These are phyloP conservation scores for Graphilbum ipis-grandicollis DNA, from an alignment of 2,329 filamentous ascomycete genomes.

Conservation along the genomic window DNA sequence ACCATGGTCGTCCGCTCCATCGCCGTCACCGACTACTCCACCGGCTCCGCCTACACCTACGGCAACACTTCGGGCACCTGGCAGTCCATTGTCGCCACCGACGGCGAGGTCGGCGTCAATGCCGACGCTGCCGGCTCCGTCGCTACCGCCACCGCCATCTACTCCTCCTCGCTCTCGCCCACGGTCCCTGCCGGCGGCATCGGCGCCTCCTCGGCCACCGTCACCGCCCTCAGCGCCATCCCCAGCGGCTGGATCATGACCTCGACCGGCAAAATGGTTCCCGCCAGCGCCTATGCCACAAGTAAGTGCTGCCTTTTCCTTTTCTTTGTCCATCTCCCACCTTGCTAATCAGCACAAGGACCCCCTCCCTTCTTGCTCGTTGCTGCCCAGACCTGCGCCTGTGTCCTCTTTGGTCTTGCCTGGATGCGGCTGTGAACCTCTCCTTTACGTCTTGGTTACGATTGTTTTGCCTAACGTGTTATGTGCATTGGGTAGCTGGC, in stretches of 20 bases:
- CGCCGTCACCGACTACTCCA: conserved; percentile 78
- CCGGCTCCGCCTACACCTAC: conserved; percentile 72
- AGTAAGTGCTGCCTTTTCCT: conserved; percentile 8
- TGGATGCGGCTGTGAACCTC: conserved; percentile 1
- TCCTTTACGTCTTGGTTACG: too few relatives aligned
- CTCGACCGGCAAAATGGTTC: conserved; percentile 61
- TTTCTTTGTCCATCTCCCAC: neutral
- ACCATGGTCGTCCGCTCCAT: conserved; percentile 68
- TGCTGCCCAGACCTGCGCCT: conserved; percentile 25
- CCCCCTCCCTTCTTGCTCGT: neutral
- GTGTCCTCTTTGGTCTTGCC: conserved; percentile 13
- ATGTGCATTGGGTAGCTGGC: too few relatives aligned
- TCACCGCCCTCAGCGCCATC: conserved; percentile 34
- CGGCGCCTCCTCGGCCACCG: conserved; percentile 33
- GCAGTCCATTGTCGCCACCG: conserved; percentile 67
- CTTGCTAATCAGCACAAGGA: neutral
- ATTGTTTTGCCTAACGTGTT: too few relatives aligned
- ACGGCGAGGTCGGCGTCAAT: conserved; percentile 57
- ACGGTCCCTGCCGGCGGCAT: conserved; percentile 56
- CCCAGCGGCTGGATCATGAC: conserved; percentile 72
- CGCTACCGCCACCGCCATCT: conserved; percentile 44
- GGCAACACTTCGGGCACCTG: conserved; percentile 61
- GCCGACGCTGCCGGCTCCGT: conserved; percentile 29
- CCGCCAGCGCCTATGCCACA: conserved; percentile 49
- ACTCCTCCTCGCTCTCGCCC: conserved; percentile 40